Percentiles rank a stretch among this genome's conserved stretches.
Evolutionary conservation across 2,329 filamentous ascomycete species (phyloP).

Genomic region (Pestalotiopsis sp.): DNA sequence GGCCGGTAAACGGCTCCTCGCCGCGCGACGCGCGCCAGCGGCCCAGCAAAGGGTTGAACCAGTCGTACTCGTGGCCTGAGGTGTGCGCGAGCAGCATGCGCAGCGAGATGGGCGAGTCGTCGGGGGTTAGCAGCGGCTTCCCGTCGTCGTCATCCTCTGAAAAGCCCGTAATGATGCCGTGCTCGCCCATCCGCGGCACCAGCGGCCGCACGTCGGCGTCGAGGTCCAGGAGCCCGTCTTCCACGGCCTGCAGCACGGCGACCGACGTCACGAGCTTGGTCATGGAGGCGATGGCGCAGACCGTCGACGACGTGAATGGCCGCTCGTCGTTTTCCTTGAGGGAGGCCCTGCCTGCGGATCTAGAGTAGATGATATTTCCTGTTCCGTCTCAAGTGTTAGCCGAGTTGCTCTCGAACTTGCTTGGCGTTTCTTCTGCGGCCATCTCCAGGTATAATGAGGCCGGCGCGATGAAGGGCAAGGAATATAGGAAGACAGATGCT

Average conservation of each 20-base stretch:
- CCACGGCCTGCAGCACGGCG: conserved; percentile 57
- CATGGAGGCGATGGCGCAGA: conserved; percentile 28
- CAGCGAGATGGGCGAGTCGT: conserved; percentile 46
- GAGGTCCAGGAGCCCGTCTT: conserved; percentile 50
- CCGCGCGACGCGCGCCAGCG: conserved; percentile 29
- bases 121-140: conserved; percentile 37
- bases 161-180: conserved; percentile 52
- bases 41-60: conserved; percentile 35
- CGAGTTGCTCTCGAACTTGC: neutral
- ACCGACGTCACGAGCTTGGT: conserved; percentile 54
- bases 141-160: conserved; percentile 40
- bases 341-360: conserved; percentile 25
- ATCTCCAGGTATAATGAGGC: no score
- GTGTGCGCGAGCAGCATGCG: conserved; percentile 55
- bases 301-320: conserved; percentile 25
- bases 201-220: conserved; percentile 47
- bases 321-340: conserved; percentile 23
- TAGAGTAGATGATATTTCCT: conserved; percentile 27
- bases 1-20: conserved; percentile 21
- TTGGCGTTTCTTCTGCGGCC: no score
- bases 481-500: no score
- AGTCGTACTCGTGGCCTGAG: conserved; percentile 50
- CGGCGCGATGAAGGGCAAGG: no score
- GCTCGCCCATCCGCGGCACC: conserved; percentile 50
- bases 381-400: neutral